Evolutionary conservation across 2,329 filamentous ascomycete genomes (phyloP).

Genomic region (Botrytis fabae): DNA sequence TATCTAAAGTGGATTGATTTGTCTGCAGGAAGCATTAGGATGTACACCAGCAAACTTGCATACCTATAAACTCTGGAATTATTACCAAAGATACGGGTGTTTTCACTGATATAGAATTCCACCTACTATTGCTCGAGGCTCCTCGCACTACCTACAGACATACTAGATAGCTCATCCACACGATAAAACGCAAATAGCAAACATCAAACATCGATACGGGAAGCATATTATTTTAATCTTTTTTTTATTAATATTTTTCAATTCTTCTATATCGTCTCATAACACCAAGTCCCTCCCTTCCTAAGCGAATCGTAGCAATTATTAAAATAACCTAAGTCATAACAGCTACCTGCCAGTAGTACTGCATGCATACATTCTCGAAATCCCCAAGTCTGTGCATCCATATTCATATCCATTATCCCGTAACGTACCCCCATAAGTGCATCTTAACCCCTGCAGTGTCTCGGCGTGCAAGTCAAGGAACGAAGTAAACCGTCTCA

Average conservation of each 20-base stretch:
- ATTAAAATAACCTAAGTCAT: background rate
- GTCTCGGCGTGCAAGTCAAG: background rate
- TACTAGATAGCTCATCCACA: background rate
- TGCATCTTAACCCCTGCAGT: background rate
- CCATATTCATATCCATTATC: background rate
- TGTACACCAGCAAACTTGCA: background rate
- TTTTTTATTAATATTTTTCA: background rate
- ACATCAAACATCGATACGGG: background rate
- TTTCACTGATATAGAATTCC: background rate
- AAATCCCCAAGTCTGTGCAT: background rate
- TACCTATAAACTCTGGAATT: background rate
- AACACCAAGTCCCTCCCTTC: background rate
- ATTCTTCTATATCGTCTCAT: background rate
- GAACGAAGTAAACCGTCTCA: background rate
- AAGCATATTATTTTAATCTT: background rate
- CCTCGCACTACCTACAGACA: background rate
- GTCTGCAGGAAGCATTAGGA: too few species aligned
- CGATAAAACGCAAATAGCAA: background rate
- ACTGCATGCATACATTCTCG: background rate
- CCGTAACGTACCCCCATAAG: background rate
- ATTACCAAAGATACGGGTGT: background rate
- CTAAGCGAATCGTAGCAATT: background rate
- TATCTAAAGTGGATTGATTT: background rate
- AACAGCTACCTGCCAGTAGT: conserved; percentile 10
- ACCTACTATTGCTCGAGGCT: background rate